These are phyloP conservation scores for Arabidopsis arenosa DNA, from an alignment of 345 rosid species.

Conservation along the genomic window DNA sequence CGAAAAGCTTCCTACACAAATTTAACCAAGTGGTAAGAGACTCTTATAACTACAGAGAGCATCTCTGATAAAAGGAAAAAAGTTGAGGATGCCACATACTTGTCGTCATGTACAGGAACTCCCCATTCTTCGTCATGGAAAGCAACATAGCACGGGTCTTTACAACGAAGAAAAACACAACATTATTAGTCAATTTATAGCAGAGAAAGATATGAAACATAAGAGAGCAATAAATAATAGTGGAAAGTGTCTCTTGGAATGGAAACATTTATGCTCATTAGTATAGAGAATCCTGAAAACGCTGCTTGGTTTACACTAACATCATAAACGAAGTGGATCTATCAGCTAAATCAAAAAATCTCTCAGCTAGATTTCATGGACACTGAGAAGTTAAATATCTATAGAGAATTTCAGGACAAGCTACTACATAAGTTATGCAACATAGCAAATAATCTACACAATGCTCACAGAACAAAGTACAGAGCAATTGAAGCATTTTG, in stretches of 20 bases:
- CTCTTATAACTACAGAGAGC: neutral
- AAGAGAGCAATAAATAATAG: neutral
- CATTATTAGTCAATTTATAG: neutral
- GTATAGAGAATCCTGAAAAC: neutral
- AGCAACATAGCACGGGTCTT: constrained; percentile 64
- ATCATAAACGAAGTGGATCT: constrained; percentile 10
- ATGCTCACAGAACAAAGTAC: neutral
- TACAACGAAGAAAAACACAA: constrained; percentile 15
- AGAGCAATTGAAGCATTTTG: constrained; percentile 1
- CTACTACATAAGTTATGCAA: constrained; percentile 6
- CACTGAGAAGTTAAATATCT: neutral
- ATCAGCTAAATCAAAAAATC: neutral
- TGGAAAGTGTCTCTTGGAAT: neutral
- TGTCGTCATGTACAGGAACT: constrained; percentile 78
- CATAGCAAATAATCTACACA: neutral
- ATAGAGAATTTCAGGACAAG: neutral
- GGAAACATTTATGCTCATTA: neutral
- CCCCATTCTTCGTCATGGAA: constrained; percentile 99
- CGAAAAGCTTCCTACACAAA: constrained; percentile 74
- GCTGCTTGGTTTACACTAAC: neutral
- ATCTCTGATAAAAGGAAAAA: neutral
- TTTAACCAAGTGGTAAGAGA: constrained; percentile 30
- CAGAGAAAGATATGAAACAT: constrained; percentile 1
- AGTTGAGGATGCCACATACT: constrained; percentile 51
- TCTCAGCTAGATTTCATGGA: neutral